Base-by-base conservation (phyloP, 768 basidiomycete genomes). In the Naematelia encephala region DNA sequence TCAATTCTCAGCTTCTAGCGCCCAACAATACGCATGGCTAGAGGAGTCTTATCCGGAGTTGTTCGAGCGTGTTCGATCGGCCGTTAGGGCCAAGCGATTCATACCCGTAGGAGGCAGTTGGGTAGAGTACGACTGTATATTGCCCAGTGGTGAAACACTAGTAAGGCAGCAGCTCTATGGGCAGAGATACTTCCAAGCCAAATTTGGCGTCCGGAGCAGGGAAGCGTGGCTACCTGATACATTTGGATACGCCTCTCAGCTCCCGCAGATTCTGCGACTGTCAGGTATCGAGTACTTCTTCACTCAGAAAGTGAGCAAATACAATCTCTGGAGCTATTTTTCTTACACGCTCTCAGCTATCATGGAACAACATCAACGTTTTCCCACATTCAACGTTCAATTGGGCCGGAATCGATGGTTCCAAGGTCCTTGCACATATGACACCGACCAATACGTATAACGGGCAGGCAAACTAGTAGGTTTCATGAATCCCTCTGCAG, bases 301-400 rank as follows among this genome's bases (percentile, higher is more conserved):
- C 77, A 94, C 93, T 0, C 92, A 97, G 77, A 97, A 96, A 78
- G 54, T 51, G 51, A 27, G 47, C 2, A 4, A 1, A 5, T 21
- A 14, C 23, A 14, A 23, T 3, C 16, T 14, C n/a, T n/a, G n/a
- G n/a, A 21, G 8, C 27, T n/a, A 42, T 39, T 30, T 13, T 12
- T 16, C 26, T 10, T 55, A 56, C 16, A 13, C 13, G 23, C 13
- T 50, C 54, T 60, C 22, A 42, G 25, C 27, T 64, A 57, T 54
- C 57, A 59, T 43, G 52, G 54, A 64, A 90, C 88, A 77, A n/a
- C n/a, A 90, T 88, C 77, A 94, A 94, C 70, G 81, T 81, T 11
- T 96, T 97, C 80, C 94, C 94, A 12, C 90, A 96, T 73, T 86
- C 90, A 2, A 92, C 91, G 0, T 99, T 99, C 80, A 96, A 93